Conservation (phyloP, 306 rosid genomes). For the Gynostemma pentaphyllum region DNA sequence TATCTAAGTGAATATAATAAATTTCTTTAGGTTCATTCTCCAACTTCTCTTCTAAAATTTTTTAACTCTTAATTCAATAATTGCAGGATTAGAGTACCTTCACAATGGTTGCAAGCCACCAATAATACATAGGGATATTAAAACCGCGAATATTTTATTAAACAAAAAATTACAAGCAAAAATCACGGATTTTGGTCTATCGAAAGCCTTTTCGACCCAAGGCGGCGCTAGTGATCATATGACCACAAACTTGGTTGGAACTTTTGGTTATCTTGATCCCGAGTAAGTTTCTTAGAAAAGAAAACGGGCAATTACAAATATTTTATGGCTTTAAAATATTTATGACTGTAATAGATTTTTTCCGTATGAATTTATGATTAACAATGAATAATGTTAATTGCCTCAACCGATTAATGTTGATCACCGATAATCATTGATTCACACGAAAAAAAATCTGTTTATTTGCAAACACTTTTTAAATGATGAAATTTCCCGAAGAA, state of each 20-base stretch:
- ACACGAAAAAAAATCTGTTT: no score
- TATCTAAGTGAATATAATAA: not conserved
- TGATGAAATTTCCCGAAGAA: no score
- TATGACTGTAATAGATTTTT: no score
- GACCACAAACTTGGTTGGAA: slow-evolving; percentile 6
- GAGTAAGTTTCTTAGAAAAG: not conserved
- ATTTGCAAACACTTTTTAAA: no score
- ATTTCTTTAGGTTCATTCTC: not conserved
- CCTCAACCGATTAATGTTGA: no score
- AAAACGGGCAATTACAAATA: not conserved
- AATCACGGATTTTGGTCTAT: slow-evolving; percentile 5
- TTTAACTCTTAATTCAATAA: not conserved
- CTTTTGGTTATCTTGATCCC: slow-evolving; percentile 3
- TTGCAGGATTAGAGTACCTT: slow-evolving; percentile 6
- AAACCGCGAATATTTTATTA: not conserved
- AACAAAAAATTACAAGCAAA: not conserved
- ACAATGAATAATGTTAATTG: no score
- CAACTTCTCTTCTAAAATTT: not conserved
- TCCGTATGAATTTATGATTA: not conserved
- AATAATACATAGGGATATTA: slow-evolving; percentile 3
- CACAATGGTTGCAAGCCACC: slow-evolving; percentile 7
- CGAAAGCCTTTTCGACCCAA: not conserved
- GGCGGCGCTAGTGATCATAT: slow-evolving; percentile 1
- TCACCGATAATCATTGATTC: no score
- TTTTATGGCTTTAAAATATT: not conserved